A percentile compares a stretch with the other conserved stretches of the same genome.
Conservation (phyloP, 345 rosid genomes). For the Melaleuca quinquenervia region DNA sequence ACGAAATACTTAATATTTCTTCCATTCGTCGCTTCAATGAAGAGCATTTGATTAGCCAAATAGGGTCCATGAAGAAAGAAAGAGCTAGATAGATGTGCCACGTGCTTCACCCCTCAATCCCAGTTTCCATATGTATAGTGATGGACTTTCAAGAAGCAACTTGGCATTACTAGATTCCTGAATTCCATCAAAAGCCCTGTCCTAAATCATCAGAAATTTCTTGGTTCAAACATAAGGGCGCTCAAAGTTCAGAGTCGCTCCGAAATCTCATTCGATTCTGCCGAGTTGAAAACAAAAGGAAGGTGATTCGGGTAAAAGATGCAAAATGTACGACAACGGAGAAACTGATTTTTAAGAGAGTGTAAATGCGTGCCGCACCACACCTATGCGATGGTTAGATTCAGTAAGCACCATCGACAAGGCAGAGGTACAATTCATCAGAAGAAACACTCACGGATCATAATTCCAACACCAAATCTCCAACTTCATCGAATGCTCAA, state of each 20-base stretch:
- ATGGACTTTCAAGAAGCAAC: neutral
- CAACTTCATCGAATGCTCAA: neutral
- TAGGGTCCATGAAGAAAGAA: neutral
- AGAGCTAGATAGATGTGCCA: neutral
- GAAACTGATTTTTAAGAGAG: neutral
- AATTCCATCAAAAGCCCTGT: neutral
- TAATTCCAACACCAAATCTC: too few species aligned
- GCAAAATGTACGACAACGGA: neutral
- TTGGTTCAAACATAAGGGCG: neutral
- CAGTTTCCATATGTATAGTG: neutral
- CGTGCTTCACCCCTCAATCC: neutral
- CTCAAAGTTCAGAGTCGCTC: neutral
- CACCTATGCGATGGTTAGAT: neutral
- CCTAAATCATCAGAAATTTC: neutral
- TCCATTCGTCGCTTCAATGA: neutral
- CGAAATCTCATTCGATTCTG: neutral
- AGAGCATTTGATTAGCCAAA: neutral
- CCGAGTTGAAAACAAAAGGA: accelerated
- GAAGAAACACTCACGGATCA: neutral
- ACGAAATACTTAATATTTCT: neutral
- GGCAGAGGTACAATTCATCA: neutral
- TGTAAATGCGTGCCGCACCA: neutral
- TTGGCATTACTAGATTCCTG: neutral
- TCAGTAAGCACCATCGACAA: too few species aligned
- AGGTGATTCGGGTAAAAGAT: neutral